Conservation (phyloP, 2,329 filamentous ascomycete genomes). For the Scedosporium apiospermum region DNA sequence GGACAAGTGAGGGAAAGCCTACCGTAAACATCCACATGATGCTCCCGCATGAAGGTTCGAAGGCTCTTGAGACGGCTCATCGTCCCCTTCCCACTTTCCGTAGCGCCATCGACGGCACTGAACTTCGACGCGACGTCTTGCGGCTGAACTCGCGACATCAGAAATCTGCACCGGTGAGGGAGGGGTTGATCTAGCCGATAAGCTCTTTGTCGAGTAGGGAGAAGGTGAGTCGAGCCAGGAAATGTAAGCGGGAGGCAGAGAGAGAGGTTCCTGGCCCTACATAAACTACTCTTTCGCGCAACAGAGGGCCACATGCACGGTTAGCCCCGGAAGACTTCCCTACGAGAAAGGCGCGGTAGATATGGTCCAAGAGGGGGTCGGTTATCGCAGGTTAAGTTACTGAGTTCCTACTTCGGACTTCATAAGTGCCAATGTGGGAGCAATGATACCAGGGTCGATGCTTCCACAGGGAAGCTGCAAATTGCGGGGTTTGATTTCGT, state of each 20-base stretch:
- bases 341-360: neutral
- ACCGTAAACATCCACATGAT: conserved; percentile 84
- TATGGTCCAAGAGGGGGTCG: too few species aligned
- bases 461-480: too few species aligned
- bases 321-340: neutral
- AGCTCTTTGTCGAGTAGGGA: neutral
- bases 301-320: neutral
- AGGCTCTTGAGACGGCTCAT: conserved; percentile 65
- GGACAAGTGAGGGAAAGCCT: too few species aligned
- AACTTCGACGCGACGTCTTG: neutral
- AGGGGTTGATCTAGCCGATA: neutral
- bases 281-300: neutral
- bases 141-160: neutral
- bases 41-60: conserved; percentile 76
- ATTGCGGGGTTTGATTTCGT: too few species aligned
- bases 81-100: conserved; percentile 35
- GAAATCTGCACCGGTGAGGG: neutral
- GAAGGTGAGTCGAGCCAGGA: neutral
- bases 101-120: neutral
- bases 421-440: too few species aligned
- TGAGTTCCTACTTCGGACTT: too few species aligned
- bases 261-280: neutral
- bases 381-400: neutral
- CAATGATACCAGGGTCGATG: too few species aligned
- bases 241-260: neutral